phyloP scores from a whole-genome alignment of 2,329 filamentous ascomycete species.

The Neofusicoccum cordaticola region DNA sequence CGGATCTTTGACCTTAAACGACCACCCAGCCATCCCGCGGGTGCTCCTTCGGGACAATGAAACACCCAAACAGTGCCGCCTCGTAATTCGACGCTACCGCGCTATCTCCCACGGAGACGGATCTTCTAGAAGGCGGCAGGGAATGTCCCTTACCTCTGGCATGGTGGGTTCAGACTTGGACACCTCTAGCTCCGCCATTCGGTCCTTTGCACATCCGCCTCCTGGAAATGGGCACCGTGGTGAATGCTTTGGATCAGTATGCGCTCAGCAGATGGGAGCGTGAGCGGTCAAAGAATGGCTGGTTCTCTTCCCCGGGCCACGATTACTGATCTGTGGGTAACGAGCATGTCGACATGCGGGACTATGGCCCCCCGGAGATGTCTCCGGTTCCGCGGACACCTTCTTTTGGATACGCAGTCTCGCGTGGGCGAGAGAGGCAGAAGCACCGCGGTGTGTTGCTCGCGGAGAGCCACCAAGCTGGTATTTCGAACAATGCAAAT shows the following conservation, averaged over 20 bases:
- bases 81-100: not conserved
- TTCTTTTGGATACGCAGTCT: not conserved
- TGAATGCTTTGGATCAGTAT: not conserved
- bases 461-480: not conserved
- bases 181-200: not conserved
- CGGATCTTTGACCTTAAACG: not conserved
- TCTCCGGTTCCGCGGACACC: not conserved
- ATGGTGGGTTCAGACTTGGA: not conserved
- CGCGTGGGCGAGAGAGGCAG: not conserved
- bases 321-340: slow-evolving; percentile 5
- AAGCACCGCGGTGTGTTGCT: not conserved
- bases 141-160: not conserved
- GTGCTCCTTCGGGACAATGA: not conserved
- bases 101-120: not conserved
- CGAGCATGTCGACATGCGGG: not conserved
- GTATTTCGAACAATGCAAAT: not conserved
- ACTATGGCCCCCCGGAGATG: not conserved
- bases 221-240: not conserved
- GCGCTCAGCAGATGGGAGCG: not conserved
- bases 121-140: not conserved
- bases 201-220: slow-evolving; percentile 3
- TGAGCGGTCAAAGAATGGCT: not conserved
- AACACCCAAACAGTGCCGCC: not conserved
- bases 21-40: not conserved
- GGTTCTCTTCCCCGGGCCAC: not conserved